Base-by-base conservation (phyloP, 75 land plant genomes). In the Cupressus sempervirens region DNA sequence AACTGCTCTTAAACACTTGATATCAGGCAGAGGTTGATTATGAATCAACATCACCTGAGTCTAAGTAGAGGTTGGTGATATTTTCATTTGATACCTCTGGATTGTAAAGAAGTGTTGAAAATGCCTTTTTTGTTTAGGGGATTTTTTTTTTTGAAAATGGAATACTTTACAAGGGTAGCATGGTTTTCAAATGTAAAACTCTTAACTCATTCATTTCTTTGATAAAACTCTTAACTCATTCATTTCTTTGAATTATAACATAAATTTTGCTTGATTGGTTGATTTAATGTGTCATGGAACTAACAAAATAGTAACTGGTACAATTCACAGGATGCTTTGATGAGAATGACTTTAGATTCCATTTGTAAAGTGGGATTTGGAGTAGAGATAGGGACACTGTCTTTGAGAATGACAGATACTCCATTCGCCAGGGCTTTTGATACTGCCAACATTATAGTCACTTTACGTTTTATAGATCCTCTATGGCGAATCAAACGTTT, bases 351-450 rank as follows among this genome's bases (percentile, higher is more conserved):
- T 34, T 88, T 97, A 85, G 99, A 97, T 86, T 94, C 99, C 13
- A 97, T 97, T 32, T 94, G 98, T 56, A 97, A 97, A 84, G 92
- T 97, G 45, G 98, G 98, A 12, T 97, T 97, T 88, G 99, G 99
- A 10, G 94, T 94, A 32, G 99, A 97, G 84, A 97, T 97, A 38
- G 94, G 94, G 48, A 93, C 98, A 11, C 85, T 97, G 86, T 90
- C 91, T 73, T 93, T 93, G 7, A 73, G 86, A 72, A 87, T 97
- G 14, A 93, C 98, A 3, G 92, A 93, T 7, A 93, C 91, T 76
- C 67, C 80, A 45, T 97, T 97, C 84, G 99, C 99, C 54, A 85
- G 79, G 38, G 93, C 94, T 3, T 97, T 97, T 86, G 99, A 97
- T 73, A 84, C 83, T 5, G 95, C 98, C 14, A 95, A 95, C 79